Percentiles rank a stretch among this genome's conserved stretches.
Conservation (phyloP, 352 stramenopile species). For the Phytophthora sansomeana region DNA sequence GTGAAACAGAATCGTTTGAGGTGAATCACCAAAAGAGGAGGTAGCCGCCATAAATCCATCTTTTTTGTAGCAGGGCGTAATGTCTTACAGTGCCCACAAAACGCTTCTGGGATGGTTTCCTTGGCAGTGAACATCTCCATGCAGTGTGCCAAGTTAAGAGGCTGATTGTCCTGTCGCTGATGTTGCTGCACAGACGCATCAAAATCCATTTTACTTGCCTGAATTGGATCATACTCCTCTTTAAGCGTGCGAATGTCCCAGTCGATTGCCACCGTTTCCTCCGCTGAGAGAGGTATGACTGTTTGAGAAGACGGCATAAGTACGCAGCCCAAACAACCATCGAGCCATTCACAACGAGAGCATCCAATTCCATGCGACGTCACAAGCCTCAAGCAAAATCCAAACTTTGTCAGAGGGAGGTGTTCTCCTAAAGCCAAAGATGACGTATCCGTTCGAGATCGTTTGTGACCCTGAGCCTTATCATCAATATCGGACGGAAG, state of each 20-base stretch:
- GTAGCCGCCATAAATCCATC: slow-evolving; percentile 97
- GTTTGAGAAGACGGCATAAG: slow-evolving; percentile 63
- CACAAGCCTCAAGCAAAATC: slow-evolving; percentile 86
- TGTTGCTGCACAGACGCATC: slow-evolving; percentile 72
- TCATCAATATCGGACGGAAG: slow-evolving; percentile 35
- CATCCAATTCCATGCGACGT: slow-evolving; percentile 86
- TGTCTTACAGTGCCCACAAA: slow-evolving; percentile 88
- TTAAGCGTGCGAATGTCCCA: slow-evolving; percentile 91
- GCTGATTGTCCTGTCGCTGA: slow-evolving; percentile 75
- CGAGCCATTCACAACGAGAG: slow-evolving; percentile 89
- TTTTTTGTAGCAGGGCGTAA: slow-evolving; percentile 94
- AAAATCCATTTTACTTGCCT: slow-evolving; percentile 84
- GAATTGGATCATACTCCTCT: slow-evolving; percentile 87
- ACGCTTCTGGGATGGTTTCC: slow-evolving; percentile 83
- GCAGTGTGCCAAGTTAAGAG: slow-evolving; percentile 82
- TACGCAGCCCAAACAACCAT: slow-evolving; percentile 87
- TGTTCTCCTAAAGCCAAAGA: slow-evolving; percentile 73
- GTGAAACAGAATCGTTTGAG: slow-evolving; percentile 99
- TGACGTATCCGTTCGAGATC: slow-evolving; percentile 53
- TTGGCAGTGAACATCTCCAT: slow-evolving; percentile 90
- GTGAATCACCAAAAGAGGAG: slow-evolving; percentile 98
- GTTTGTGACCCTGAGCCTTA: slow-evolving; percentile 20
- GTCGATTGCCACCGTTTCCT: slow-evolving; percentile 90
- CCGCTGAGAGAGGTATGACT: slow-evolving; percentile 58
- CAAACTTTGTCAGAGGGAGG: slow-evolving; percentile 73